Base-by-base conservation (phyloP, 306 rosid species). In the Vigna unguiculata region DNA sequence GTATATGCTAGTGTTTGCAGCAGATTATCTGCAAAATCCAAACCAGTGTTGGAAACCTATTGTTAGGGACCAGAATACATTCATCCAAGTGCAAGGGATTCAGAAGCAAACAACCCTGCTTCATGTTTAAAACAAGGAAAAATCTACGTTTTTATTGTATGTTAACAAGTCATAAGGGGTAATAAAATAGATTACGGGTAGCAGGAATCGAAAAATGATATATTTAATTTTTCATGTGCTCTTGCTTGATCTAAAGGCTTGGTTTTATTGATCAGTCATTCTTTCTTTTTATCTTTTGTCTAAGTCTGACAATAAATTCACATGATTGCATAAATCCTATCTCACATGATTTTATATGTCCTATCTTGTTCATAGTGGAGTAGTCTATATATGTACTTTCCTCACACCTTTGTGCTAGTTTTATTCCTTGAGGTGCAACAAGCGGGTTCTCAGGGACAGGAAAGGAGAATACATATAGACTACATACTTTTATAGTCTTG, bases 341-440 rank as follows among this genome's bases (percentile, higher is more conserved):
- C n/a, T n/a, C n/a, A n/a, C n/a, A n/a, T n/a, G n/a, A n/a, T n/a
- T n/a, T n/a, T 32, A 22, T 25, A 47, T 65, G 64, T 47, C 45
- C 41, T 38, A 49, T 19, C 74, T 38, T 20, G 28, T 17, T 54
- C 34, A 19, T 75, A 69, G 54, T 45, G 75, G 60, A 55, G 53
- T 32, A 63, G 20, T 16, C 62, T 51, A 58, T 34, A 45, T 60
- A 45, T 40, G 20, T 60, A 62, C 49, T 38, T 61, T 12, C 71
- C 40, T 64, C 20, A 17, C 60, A 53, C 52, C 15, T 17, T 49
- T 53, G 67, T 45, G 67, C 32, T 61, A 69, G 19, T 21, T 72
- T 66, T 60, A 28, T 60, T n/a, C 71, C 75, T 77, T 63, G 59
- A 28, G 41, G 17, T 60, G 82, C 43, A 12, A 70, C 74, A 62